Evolutionary conservation across 2,329 filamentous ascomycete genomes (phyloP).

Genomic region (Claviceps sp.): DNA sequence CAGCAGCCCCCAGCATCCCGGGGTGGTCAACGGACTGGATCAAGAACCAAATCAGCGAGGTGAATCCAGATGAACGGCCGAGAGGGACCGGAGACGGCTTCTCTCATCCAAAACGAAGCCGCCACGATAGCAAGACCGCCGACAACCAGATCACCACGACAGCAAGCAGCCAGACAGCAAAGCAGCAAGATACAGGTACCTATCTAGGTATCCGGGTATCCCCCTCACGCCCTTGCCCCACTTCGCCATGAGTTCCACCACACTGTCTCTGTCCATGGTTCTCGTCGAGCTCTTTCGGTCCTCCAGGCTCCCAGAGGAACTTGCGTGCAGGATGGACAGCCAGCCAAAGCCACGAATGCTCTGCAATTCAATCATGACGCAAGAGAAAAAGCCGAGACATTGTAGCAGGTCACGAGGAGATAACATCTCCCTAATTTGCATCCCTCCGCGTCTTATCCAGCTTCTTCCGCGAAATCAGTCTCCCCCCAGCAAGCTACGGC

Average conservation of each 20-base stretch:
- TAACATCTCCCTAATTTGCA: not conserved
- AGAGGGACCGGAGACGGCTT: not conserved
- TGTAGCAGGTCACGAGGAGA: not conserved
- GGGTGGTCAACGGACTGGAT: not conserved
- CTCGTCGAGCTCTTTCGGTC: no score
- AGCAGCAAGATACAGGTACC: not conserved
- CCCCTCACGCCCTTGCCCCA: conserved; percentile 2
- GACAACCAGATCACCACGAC: not conserved
- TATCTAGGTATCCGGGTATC: no score
- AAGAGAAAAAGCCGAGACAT: not conserved
- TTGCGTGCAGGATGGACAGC: not conserved
- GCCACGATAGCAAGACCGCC: not conserved
- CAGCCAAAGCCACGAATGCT: not conserved
- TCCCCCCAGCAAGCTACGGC: not conserved
- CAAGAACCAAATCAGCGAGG: conserved; percentile 1
- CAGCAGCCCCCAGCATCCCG: not conserved
- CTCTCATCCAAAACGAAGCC: not conserved
- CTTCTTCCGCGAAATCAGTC: not conserved
- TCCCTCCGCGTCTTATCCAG: not conserved
- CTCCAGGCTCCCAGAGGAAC: not conserved
- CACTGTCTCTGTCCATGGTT: not conserved
- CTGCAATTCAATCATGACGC: not conserved
- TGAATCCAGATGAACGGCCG: not conserved
- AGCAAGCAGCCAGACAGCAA: not conserved
- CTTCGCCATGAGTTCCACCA: conserved; percentile 2